Evolutionary conservation across 139 green algal species (phyloP), one percentile per base, ranked within the genome.

Genomic region (Chlamydomonas urium): DNA sequence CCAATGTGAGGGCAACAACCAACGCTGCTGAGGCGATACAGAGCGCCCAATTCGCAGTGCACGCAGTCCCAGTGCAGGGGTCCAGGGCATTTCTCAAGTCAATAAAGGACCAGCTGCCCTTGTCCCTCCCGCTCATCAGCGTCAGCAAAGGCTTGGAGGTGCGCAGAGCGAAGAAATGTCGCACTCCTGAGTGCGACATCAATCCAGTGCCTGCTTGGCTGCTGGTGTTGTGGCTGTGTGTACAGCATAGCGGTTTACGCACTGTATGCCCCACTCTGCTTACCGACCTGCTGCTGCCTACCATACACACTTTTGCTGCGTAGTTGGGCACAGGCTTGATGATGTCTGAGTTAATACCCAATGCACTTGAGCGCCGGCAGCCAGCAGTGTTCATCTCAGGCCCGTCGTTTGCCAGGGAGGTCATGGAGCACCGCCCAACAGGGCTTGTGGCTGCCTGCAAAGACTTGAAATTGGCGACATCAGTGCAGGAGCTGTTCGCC

Each of bases 1-100:
- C 21, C 47, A 98, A 98, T 72, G 79, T 99, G 32, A 79, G 73
- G 23, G 91, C 90, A 8, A 96, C 92, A 37, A 93, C 89, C 3
- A 75, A 81, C 58, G 74, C 83, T 0, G 38, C 71, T 3, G 90
- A 94, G 47, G 92, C 92, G 19, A 87, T 97, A 8, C 26, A n/a
- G 10, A 90, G 87, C 1, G 90, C 90, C 3, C 84, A 92, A 56
- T 96, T 88, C 62, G 90, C 88, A 24, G 84, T 99, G 36, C 93
- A 97, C 66, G 93, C 95, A 0, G 91, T 99, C 38, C 95, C 95
- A 2, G 94, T 98, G 59, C 95, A 99, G 84, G 80, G 74, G 6
- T 90, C 81, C 4, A 83, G 91, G 1, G 71, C 69, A 0, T 98
- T 98, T 81, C 71, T 98, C 34, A 33, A 81, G 0, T 45, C 56